Base-by-base conservation (phyloP, 2,329 filamentous ascomycete genomes). In the Metarhizium album region DNA sequence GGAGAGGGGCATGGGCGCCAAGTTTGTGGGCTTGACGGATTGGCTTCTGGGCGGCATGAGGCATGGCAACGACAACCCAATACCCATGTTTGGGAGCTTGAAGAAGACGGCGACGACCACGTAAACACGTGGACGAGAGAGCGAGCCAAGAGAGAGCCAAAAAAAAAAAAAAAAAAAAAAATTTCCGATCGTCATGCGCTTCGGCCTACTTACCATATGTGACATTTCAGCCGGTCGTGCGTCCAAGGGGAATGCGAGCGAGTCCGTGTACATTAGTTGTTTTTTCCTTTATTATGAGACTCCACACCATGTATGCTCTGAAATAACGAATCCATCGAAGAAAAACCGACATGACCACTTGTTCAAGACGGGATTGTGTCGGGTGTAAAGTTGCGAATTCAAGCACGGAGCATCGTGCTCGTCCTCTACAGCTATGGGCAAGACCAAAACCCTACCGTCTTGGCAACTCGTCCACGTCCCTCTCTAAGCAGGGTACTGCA, bases 21-120 rank as follows among this genome's bases (percentile, higher is more conserved):
- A 84, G 62, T 86, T 98, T 20, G 89, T 97, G 16, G 90, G 86
- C 14, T 72, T 97, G 57, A 96, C 93, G 16, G 93, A 98, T 65
- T 97, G 93, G 91, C 70, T 98, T 56, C 74, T 97, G 38, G 90
- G 90, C 2, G 86, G 86, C 47, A 84, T 90, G 57, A 63, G 58
- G 42, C 58, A 64, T 46, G 64, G 67, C 4, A 54, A 57, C 7
- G 63, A 63, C 35, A 60, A 59, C 29, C 65, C 63, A 29, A 59
- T 67, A 56, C 67, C 67, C 20, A 63, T 63, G 61, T 70, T 68
- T 58, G 62, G 66, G 50, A 59, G 59, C 22, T 45, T 65, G 23
- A 57, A 54, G 50, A 61, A 57, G 53, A 57, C 50, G 53, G 2
- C 27, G 53, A 57, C 50, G 53, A 2, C 27, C 27, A 29, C 52